Evolutionary conservation across 148 eudicot genomes (phyloP), one percentile per base, ranked within the genome.

Genomic region (Diospyros lotus): DNA sequence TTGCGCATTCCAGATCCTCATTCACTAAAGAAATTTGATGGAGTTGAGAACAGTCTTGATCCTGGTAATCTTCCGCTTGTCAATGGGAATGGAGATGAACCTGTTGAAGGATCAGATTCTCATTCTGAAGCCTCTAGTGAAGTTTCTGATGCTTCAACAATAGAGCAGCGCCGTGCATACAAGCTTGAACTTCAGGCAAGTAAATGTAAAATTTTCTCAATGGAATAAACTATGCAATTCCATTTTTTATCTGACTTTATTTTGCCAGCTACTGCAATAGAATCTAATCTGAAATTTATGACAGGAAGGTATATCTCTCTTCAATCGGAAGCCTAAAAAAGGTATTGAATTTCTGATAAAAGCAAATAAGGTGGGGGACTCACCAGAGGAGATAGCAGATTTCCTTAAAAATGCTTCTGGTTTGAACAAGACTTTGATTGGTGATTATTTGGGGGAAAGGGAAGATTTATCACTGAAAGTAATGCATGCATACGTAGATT

Each of bases 251-350:
- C 28, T 28, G 28, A 28, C 28, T 28, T 28, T 28, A 28, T 28
- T 28, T 28, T 0, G 28, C 8, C 52, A 48, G 52, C 52, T 50
- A 58, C 69, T 18, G 58, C 52, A 5, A 53, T 56, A 66, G 56
- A 43, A 71, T 70, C 82, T 87, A 74, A 81, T 87, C 44, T 81
- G 38, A 76, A 74, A 75, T 87, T 74, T 78, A 69, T 91, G 88
- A 84, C 99, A 96, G 99, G 99, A 96, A 89, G 99, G 99, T 84
- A 91, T 96, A 78, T 93, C 99, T 74, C 87, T 93, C 77, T 96
- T 96, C 73, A 96, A 96, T 75, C 87, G 88, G 80, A 96, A 96
- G 77, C 99, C 99, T 42, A 96, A 89, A 81, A 91, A 89, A 76
- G 99, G 99, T 62, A 93, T 96, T 42, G 97, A 96, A 45, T 96